A percentile compares a stretch with the other conserved stretches of the same genome.
phyloP scores from a whole-genome alignment of 1,284 basidiomycete species.

The Volvariella surrecta region DNA sequence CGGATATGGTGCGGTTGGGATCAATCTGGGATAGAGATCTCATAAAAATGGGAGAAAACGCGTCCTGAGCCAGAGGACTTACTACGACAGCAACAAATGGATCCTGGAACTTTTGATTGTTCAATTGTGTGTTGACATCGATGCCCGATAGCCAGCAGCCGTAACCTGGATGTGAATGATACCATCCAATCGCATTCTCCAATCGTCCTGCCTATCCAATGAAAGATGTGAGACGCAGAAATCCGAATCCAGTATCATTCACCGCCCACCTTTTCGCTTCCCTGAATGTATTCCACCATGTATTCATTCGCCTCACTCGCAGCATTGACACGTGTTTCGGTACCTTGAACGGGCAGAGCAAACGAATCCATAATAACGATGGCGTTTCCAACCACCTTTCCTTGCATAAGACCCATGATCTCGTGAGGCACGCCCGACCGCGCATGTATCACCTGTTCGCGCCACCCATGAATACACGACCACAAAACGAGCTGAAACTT shows the following conservation, averaged over 20 bases:
- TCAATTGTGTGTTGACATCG: slow-evolving; percentile 93
- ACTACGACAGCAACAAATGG: slow-evolving; percentile 97
- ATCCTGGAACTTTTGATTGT: slow-evolving; percentile 91
- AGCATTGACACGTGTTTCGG: slow-evolving; percentile 97
- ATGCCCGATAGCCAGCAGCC: slow-evolving; percentile 97
- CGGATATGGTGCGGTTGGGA: slow-evolving; percentile 95
- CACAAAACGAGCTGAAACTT: not conserved
- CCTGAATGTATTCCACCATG: slow-evolving; percentile 90
- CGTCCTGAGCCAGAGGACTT: slow-evolving; percentile 23
- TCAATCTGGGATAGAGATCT: slow-evolving; percentile 62
- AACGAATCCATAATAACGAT: slow-evolving; percentile 96
- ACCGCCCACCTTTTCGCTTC: slow-evolving; percentile 60
- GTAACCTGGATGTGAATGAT: slow-evolving; percentile 96
- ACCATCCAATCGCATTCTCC: slow-evolving; percentile 97
- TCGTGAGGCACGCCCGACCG: slow-evolving; percentile 96
- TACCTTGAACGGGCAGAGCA: slow-evolving; percentile 96
- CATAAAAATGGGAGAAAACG: slow-evolving; percentile 4
- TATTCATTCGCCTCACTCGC: slow-evolving; percentile 96
- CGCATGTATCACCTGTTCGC: slow-evolving; percentile 87
- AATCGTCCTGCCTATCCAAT: slow-evolving; percentile 59
- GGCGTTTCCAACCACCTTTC: slow-evolving; percentile 82
- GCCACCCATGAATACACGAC: not conserved
- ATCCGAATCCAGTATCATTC: not conserved
- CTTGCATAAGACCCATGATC: slow-evolving; percentile 99
- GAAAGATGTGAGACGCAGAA: not conserved